Base-by-base conservation (phyloP, 495 filamentous ascomycete species). In the Copromyces sp. region DNA sequence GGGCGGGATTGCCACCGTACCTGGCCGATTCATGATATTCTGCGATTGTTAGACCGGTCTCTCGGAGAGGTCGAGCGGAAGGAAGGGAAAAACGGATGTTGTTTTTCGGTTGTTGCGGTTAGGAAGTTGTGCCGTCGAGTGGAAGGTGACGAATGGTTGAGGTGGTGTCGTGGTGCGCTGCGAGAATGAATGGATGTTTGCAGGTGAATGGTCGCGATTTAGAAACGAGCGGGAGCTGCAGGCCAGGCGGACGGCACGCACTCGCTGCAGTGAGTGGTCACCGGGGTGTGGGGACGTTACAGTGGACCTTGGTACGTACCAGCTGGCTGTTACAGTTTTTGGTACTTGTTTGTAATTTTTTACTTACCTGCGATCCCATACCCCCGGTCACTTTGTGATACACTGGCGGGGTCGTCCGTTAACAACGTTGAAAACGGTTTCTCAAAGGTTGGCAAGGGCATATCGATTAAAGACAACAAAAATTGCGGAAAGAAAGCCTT, bases 11-110 rank as follows among this genome's bases (percentile, higher is more conserved):
- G 76, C 74, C 73, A 74, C 72, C 79, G 70, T 88, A 88, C 86
- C 86, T 88, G 85, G 82, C 79, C 86, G 83, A 81, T 88, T 88
- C 86, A 88, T 88, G 78, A 81, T 83, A 35, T 65, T 35, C 29
- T 65, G 53, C 32, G 53, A 29, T 65, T 75, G 72, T 16, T 29
- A n/a, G 40, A 42, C 69, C 68, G 53, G 68, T 68, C 4, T 20
- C 45, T 40, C 61, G 38, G 37, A 40, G 47, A 59, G 39, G 71
- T 44, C 37, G 38, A 53, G 68, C 32, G 17, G 6, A 35, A 71
- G 42, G 29, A 32, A 35, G 16, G 59, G 70, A 37, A 61, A 69
- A 39, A 70, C 61, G 17, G 47, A 35, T 65, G 14, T 29, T 9
- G 68, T 8, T 14, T 29, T 32, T 9, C 14, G 39, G 17, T 61